These are phyloP conservation scores for Fusarium pseudonygamai DNA, from an alignment of 2,329 filamentous ascomycete species.

Conservation along the genomic window DNA sequence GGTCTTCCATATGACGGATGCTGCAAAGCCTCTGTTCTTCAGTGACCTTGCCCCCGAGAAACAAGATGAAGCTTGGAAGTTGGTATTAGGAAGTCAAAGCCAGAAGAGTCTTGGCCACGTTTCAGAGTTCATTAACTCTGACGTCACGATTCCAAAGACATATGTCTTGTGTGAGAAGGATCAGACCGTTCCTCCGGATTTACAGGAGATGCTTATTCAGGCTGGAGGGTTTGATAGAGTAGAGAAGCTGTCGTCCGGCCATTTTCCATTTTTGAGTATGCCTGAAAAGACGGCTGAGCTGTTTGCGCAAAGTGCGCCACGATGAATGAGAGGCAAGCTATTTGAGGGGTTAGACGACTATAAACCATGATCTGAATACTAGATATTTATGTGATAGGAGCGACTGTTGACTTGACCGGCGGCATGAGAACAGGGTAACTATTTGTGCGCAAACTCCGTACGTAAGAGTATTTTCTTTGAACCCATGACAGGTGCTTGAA, in stretches of 20 bases:
- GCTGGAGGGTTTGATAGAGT: not conserved
- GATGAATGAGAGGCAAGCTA: not conserved
- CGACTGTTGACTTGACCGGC: not conserved
- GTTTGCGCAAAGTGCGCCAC: not conserved
- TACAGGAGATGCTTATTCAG: not conserved
- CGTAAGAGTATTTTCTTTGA: no score
- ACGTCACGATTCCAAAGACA: not conserved
- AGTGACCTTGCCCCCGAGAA: accelerated
- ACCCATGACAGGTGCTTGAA: not conserved
- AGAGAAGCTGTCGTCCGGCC: not conserved
- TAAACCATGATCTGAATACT: accelerated
- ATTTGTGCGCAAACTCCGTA: not conserved
- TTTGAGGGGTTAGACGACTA: accelerated
- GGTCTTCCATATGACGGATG: not conserved
- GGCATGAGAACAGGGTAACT: not conserved
- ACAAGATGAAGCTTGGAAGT: not conserved
- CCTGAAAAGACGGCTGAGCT: not conserved
- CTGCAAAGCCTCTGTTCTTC: not conserved
- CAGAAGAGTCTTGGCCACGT: not conserved
- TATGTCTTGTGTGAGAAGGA: not conserved
- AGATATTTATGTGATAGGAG: accelerated
- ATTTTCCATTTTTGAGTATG: not conserved
- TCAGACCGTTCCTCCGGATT: accelerated
- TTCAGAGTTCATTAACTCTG: not conserved
- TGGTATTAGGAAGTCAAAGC: not conserved